Percentiles rank a stretch among this genome's conserved stretches.
Conservation (phyloP, 2,329 filamentous ascomycete genomes). For the Diplodia seriata region DNA sequence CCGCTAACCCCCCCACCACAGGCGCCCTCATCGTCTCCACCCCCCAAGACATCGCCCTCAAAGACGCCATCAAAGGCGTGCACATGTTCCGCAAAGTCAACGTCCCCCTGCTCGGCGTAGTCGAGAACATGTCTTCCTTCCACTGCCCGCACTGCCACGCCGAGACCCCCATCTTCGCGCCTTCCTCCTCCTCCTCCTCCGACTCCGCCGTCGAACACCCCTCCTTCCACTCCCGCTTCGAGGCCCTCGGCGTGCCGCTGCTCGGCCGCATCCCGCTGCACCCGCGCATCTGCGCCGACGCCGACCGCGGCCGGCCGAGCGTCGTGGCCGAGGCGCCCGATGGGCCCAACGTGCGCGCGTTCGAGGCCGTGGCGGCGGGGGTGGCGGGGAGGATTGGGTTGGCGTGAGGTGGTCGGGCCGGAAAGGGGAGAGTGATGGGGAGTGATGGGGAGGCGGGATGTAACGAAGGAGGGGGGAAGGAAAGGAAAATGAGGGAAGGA, state of each 20-base stretch:
- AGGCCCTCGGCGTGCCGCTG: conserved; percentile 75
- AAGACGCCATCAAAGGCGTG: conserved; percentile 89
- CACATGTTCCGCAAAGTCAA: conserved; percentile 90
- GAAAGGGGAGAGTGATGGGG: no score
- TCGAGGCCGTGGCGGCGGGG: conserved; percentile 71
- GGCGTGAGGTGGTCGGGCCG: not conserved
- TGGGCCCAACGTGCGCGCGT: conserved; percentile 74
- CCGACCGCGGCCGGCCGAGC: conserved; percentile 85
- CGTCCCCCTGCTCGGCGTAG: conserved; percentile 78
- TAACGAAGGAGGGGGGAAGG: not conserved
- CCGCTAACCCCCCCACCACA: no score
- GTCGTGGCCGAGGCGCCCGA: conserved; percentile 80
- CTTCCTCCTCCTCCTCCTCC: no score
- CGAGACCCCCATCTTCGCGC: conserved; percentile 44
- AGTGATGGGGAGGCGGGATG: no score
- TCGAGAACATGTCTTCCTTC: conserved; percentile 58
- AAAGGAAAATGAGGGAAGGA: no score
- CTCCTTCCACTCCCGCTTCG: conserved; percentile 75
- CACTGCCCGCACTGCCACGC: conserved; percentile 58
- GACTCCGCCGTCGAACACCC: no score
- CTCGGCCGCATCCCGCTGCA: conserved; percentile 90
- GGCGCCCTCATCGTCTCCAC: conserved; percentile 86
- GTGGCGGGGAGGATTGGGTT: conserved; percentile 55
- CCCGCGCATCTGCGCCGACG: conserved; percentile 83
- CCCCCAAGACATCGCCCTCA: conserved; percentile 89